A percentile compares a stretch with the other conserved stretches of the same genome.
Conservation (phyloP, 169 alveolate species). For the Plasmodium malariae region DNA sequence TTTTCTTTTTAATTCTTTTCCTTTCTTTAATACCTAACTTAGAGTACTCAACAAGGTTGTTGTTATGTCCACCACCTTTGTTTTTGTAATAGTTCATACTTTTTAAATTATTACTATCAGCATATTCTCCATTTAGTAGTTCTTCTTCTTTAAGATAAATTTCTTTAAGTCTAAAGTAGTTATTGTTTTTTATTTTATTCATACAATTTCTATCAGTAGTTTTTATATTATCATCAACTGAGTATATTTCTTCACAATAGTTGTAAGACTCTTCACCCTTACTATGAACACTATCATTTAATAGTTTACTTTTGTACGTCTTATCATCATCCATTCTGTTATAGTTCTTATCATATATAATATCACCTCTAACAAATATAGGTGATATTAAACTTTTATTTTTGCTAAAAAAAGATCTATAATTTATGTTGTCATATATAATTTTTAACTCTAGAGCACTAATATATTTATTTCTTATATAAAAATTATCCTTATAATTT, state of each 20-base stretch:
- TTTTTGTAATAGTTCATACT: neutral
- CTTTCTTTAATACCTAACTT: constrained; percentile 47
- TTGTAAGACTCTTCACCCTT: neutral
- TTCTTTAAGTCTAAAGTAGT: constrained; percentile 68
- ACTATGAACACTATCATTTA: neutral
- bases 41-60: neutral
- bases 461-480: constrained; percentile 31
- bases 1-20: constrained; percentile 59
- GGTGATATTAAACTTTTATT: constrained; percentile 66
- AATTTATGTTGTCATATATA: constrained; percentile 63
- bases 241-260: neutral
- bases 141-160: constrained; percentile 60
- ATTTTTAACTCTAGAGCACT: constrained; percentile 35
- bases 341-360: constrained; percentile 12
- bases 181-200: constrained; percentile 18
- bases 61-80: neutral
- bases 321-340: neutral
- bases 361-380: constrained; percentile 37
- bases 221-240: neutral
- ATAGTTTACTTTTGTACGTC: neutral
- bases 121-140: neutral
- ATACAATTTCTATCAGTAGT: neutral
- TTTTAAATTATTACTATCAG: constrained; percentile 28
- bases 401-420: constrained; percentile 67
- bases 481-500: constrained; percentile 64